phyloP scores from a whole-genome alignment of 345 rosid species.

The Arabis alpina region DNA sequence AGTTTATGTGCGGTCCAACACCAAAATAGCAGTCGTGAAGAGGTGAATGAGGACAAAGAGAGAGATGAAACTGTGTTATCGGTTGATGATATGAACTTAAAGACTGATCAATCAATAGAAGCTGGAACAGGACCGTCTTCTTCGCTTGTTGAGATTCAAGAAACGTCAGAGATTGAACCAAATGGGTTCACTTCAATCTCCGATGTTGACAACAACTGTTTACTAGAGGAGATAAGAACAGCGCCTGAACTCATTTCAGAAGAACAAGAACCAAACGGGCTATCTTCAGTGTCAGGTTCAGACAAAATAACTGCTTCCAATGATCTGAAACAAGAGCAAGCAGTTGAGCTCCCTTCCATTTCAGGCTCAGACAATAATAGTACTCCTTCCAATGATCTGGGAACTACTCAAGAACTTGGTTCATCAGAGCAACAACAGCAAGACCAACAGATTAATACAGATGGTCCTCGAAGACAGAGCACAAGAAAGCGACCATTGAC shows the following conservation, averaged over 20 bases:
- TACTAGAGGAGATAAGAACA: slow-evolving; percentile 34
- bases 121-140: slow-evolving; percentile 35
- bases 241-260: slow-evolving; percentile 26
- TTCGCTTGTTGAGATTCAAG: slow-evolving; percentile 45
- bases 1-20: slow-evolving; percentile 33
- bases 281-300: slow-evolving; percentile 25
- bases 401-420: slow-evolving; percentile 30
- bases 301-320: slow-evolving; percentile 25
- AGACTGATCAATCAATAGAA: slow-evolving; percentile 38
- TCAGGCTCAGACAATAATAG: slow-evolving; percentile 13
- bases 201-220: slow-evolving; percentile 19
- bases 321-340: slow-evolving; percentile 33
- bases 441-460: slow-evolving; percentile 31
- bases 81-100: slow-evolving; percentile 23
- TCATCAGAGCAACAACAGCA: slow-evolving; percentile 31
- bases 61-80: slow-evolving; percentile 33
- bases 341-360: slow-evolving; percentile 23
- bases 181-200: slow-evolving; percentile 28
- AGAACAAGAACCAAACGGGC: slow-evolving; percentile 33
- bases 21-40: slow-evolving; percentile 27
- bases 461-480: slow-evolving; percentile 64
- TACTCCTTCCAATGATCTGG: slow-evolving; percentile 16
- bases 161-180: slow-evolving; percentile 25
- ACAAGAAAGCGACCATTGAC: slow-evolving; percentile 73
- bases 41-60: slow-evolving; percentile 32